Base-by-base conservation (phyloP, 805 yeast genomes). In the Suhomyces vadensis region DNA sequence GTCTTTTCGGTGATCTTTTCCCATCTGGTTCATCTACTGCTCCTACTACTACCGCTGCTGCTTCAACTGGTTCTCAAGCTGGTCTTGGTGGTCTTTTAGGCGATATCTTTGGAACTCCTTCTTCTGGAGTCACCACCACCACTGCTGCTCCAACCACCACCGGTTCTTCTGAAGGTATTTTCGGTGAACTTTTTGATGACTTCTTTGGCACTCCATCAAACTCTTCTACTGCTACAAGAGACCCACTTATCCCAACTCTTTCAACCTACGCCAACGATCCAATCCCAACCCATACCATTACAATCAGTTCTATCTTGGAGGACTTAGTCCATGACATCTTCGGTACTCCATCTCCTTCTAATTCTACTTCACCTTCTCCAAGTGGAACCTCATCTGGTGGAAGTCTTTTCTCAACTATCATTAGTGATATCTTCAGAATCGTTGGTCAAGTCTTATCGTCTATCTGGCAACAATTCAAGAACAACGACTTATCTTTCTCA, bases 61-160 rank as follows among this genome's bases (percentile, higher is more conserved):
- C 51, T 16, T 38, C 52, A 11, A 23, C 50, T 25, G 13, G 54
- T 31, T 13, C 47, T 25, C 24, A 42, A n/a, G 43, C 41, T 11
- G 35, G 21, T 6, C 14, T 37, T 13, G 38, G 40, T 19, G 53
- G 48, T 8, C 19, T 53, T 19, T 37, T 52, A 14, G 54, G 41
- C 29, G 54, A 35, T n/a, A 33, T 56, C 5, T 45, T 55, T 5
- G 58, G 55, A 8, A 36, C 37, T 31, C 21, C 52, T 3, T 17
- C 48, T 23, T 37, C 29, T 31, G 19, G 8, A 10, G 13, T 35
- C 8, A 25, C 46, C 35, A 39, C 40, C 31, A 22, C 46, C 16
- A 29, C 46, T 9, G 39, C 44, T 9, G 31, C 40, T 11, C 22
- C 48, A 21, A 33, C 39, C 26, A 27, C 44, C 31, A 19, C 33